Conservation (phyloP, 768 basidiomycete genomes). For the Harrya chromipes region DNA sequence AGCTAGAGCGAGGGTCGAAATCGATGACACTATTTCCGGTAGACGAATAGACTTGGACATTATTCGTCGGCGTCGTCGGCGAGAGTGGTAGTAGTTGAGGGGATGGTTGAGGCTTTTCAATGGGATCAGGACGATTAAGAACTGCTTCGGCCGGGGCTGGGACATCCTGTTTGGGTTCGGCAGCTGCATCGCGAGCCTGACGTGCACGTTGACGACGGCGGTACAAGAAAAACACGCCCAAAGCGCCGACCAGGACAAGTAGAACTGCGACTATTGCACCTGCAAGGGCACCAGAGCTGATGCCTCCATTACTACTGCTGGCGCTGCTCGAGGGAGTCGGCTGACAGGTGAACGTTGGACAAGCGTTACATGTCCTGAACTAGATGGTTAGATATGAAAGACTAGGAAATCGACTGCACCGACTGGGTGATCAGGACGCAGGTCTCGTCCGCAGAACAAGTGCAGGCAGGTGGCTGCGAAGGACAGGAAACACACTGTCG, state of each 20-base stretch:
- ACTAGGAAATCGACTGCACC: slow-evolving; percentile 17
- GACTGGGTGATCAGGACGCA: slow-evolving; percentile 65
- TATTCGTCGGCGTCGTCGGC: slow-evolving; percentile 23
- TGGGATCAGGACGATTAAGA: slow-evolving; percentile 80
- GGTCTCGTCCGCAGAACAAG: slow-evolving; percentile 50
- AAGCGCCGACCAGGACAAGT: slow-evolving; percentile 51
- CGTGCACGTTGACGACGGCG: slow-evolving; percentile 52
- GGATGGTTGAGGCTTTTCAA: slow-evolving; percentile 48
- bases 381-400: slow-evolving; percentile 2
- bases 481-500: slow-evolving; percentile 54
- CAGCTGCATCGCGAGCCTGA: slow-evolving; percentile 27
- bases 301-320: slow-evolving; percentile 36
- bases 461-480: slow-evolving; percentile 46
- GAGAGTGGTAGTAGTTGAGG: neutral
- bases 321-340: slow-evolving; percentile 19
- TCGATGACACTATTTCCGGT: slow-evolving; percentile 54
- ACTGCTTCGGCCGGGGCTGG: slow-evolving; percentile 77
- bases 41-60: slow-evolving; percentile 47
- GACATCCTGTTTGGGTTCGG: slow-evolving; percentile 52
- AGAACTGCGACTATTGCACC: slow-evolving; percentile 69
- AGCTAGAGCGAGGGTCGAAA: slow-evolving; percentile 54
- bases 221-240: slow-evolving; percentile 59
- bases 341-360: slow-evolving; percentile 53
- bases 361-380: slow-evolving; percentile 55
- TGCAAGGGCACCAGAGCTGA: slow-evolving; percentile 69